Conservation (phyloP, 371 early-diverging fungal genomes). For the Lichtheimia corymbifera region DNA sequence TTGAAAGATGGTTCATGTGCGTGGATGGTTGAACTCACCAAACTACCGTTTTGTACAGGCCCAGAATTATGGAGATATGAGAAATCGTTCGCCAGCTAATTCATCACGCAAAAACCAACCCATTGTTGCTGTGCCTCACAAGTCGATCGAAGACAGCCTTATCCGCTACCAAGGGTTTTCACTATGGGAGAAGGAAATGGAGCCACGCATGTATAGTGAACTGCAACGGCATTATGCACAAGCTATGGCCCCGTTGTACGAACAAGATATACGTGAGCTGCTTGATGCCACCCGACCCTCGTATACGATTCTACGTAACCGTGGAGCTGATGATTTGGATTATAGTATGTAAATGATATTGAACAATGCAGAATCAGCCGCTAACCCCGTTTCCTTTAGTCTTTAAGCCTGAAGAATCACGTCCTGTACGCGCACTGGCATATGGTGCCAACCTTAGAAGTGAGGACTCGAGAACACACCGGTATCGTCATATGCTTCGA, state of each 20-base stretch:
- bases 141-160: conserved; percentile 72
- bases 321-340: conserved; percentile 48
- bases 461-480: conserved; percentile 36
- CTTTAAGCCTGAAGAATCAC: conserved; percentile 49
- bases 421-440: conserved; percentile 46
- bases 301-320: conserved; percentile 40
- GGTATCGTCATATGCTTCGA: conserved; percentile 51
- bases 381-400: conserved; percentile 17
- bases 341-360: conserved; percentile 33
- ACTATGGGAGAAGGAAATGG: conserved; percentile 91
- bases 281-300: conserved; percentile 36
- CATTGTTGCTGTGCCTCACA: conserved; percentile 60
- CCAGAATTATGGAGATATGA: conserved; percentile 56
- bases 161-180: conserved; percentile 83
- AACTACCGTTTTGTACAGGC: conserved; percentile 34
- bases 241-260: conserved; percentile 47
- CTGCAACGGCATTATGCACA: conserved; percentile 70
- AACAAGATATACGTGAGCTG: conserved; percentile 49
- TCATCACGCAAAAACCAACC: conserved; percentile 28
- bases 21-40: not conserved
- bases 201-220: conserved; percentile 84
- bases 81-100: conserved; percentile 42
- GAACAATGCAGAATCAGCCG: not conserved
- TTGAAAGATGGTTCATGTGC: not conserved
- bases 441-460: conserved; percentile 41